Conservation (phyloP, 805 yeast species). For the Grigorovia yakushimaensis region DNA sequence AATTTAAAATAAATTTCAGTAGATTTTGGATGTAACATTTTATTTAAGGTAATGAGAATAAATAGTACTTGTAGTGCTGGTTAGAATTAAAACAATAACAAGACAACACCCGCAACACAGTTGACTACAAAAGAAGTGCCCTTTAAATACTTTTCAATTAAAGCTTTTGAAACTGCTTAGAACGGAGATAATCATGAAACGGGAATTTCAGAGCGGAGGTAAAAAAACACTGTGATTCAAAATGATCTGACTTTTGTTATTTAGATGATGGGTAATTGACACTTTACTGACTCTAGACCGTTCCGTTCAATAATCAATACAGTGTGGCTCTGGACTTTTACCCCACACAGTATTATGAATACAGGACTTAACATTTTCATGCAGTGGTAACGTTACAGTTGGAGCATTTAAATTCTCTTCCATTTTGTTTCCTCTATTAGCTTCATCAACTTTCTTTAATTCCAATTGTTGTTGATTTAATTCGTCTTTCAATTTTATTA, state of each 20-base stretch:
- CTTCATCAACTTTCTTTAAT: neutral
- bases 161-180: neutral
- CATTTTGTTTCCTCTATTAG: neutral
- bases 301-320: neutral
- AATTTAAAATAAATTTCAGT: slow-evolving; percentile 37
- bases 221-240: no score
- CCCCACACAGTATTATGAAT: no score
- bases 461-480: neutral
- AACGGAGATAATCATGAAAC: neutral
- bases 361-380: neutral
- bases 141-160: neutral
- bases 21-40: slow-evolving; percentile 23
- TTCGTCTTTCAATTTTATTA: neutral
- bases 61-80: no score
- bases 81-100: no score
- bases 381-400: neutral
- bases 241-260: neutral
- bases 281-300: neutral
- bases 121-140: no score
- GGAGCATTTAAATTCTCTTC: neutral
- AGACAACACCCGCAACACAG: no score
- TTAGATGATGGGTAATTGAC: neutral
- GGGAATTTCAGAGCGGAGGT: no score
- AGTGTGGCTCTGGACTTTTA: neutral
- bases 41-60: no score